Base-by-base conservation (phyloP, 768 basidiomycete genomes). In the Leccinum obscurum region DNA sequence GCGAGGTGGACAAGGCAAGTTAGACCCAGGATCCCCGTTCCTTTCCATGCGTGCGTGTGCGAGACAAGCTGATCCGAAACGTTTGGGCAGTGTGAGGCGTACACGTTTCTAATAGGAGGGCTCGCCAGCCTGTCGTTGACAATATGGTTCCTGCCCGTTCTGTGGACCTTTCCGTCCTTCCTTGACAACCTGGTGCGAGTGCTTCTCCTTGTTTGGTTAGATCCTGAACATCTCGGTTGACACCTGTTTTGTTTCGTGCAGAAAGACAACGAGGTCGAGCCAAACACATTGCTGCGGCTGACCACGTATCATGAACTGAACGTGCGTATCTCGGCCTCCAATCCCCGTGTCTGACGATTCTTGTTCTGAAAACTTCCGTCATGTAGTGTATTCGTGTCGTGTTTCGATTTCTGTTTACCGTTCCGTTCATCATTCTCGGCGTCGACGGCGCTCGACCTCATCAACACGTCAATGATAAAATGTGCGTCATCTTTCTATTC, bases 241-340 rank as follows among this genome's bases (percentile, higher is more conserved):
- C 41, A 0, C 14, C 1, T 50, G 10, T n/a, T 14, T 50, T 39
- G 7, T 39, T 26, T 17, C 50, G 56, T 9, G 56, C 60, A 91
- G 88, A 81, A 81, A 67, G 65, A 64, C 15, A 82, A 88, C 68
- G 83, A 83, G 8, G 86, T 90, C 9, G 91, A 93, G 55, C 79
- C 66, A 17, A 77, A 66, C 32, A 90, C 87, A 3, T 79, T 93
- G 52, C 80, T 90, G 22, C 85, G 90, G 22, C 74, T 94, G 54
- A 87, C 87, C 37, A 92, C 87, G 63, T 93, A 90, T 68, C 88
- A 90, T 44, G 90, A 93, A 67, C 74, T 93, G 44, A 94, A 94
- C 64, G 92, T 93, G 63, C 37, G 90, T 75, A 6, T 28, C 22
- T 14, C 15, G 9, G n/a, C 41, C 9, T n/a, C n/a, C 41, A 13